Percentiles rank a stretch among this genome's conserved stretches.
phyloP scores from a whole-genome alignment of 176 grass and related monocot species.

The Dactylis glomerata region DNA sequence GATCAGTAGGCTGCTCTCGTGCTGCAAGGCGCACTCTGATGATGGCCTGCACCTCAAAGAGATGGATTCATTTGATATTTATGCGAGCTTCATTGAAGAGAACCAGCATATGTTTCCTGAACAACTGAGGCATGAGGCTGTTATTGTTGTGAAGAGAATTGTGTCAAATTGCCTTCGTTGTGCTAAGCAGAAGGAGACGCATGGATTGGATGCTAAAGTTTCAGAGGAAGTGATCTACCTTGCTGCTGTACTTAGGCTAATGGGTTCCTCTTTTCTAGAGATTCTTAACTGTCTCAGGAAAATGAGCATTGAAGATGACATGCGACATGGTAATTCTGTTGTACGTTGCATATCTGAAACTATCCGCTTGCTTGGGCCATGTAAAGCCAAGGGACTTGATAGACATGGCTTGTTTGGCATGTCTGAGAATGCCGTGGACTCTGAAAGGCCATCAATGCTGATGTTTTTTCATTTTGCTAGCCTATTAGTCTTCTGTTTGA shows the following conservation, averaged over 20 bases:
- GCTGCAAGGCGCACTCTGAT: slow-evolving; percentile 27
- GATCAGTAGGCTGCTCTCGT: slow-evolving; percentile 30
- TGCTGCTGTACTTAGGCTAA: slow-evolving; percentile 38
- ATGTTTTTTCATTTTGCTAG: slow-evolving; percentile 64
- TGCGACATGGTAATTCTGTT: background rate
- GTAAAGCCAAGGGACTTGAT: slow-evolving; percentile 25
- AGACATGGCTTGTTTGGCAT: slow-evolving; percentile 26
- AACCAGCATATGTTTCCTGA: slow-evolving; percentile 43
- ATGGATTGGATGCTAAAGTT: background rate
- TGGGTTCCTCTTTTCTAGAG: slow-evolving; percentile 29
- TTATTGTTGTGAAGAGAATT: slow-evolving; percentile 21
- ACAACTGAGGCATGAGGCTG: slow-evolving; percentile 34
- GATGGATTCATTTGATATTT: background rate
- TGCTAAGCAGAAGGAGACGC: slow-evolving; percentile 15
- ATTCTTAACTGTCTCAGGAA: slow-evolving; percentile 21
- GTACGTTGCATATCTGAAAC: slow-evolving; percentile 6
- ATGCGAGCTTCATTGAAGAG: slow-evolving; percentile 28
- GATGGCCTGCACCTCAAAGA: slow-evolving; percentile 13
- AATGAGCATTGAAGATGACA: background rate
- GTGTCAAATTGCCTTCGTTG: slow-evolving; percentile 16
- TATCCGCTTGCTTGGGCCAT: slow-evolving; percentile 17
- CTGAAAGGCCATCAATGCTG: slow-evolving; percentile 2
- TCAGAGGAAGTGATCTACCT: slow-evolving; percentile 44
- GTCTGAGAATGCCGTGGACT: background rate
- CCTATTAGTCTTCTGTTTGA: slow-evolving; percentile 38